Conservation (phyloP, 2,329 filamentous ascomycete genomes). For the Botrytis sinoallii region DNA sequence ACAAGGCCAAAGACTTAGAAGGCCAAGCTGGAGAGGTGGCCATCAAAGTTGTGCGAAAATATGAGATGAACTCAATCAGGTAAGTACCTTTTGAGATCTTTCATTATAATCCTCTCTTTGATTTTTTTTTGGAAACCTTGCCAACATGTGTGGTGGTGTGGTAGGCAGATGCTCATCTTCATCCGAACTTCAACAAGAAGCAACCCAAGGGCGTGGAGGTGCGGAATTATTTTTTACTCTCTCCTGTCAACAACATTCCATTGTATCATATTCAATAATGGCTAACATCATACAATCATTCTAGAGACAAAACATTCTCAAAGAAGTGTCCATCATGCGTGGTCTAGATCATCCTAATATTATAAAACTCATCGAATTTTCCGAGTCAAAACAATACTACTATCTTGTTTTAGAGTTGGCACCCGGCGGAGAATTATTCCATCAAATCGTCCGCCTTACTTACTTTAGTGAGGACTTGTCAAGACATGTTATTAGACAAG, state of each 20-base stretch:
- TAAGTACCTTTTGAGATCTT: conserved; percentile 53
- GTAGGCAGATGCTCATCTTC: conserved; percentile 88
- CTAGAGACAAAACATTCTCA: conserved; percentile 93
- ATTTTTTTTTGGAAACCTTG: conserved; percentile 40
- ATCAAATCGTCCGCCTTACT: conserved; percentile 95
- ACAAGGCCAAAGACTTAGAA: conserved; percentile 74
- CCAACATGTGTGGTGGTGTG: conserved; percentile 50
- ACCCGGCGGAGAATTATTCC: conserved; percentile 93
- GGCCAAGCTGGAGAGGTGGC: conserved; percentile 77
- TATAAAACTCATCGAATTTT: conserved; percentile 88
- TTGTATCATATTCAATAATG: neutral
- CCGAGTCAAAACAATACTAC: conserved; percentile 91
- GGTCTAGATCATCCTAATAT: conserved; percentile 96
- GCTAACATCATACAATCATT: conserved; percentile 22
- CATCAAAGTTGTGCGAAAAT: conserved; percentile 98
- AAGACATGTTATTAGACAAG: conserved; percentile 89
- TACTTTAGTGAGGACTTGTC: conserved; percentile 98
- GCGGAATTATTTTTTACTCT: conserved; percentile 49
- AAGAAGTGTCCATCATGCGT: conserved; percentile 98
- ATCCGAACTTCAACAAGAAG: conserved; percentile 95
- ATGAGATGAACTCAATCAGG: conserved; percentile 98
- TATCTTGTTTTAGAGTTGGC: conserved; percentile 96
- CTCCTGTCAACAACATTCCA: conserved; percentile 17
- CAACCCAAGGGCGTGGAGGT: conserved; percentile 96
- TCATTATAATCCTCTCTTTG: conserved; percentile 35